Conservation (phyloP, 2,329 filamentous ascomycete genomes). For the Botryosphaeria dothidea region DNA sequence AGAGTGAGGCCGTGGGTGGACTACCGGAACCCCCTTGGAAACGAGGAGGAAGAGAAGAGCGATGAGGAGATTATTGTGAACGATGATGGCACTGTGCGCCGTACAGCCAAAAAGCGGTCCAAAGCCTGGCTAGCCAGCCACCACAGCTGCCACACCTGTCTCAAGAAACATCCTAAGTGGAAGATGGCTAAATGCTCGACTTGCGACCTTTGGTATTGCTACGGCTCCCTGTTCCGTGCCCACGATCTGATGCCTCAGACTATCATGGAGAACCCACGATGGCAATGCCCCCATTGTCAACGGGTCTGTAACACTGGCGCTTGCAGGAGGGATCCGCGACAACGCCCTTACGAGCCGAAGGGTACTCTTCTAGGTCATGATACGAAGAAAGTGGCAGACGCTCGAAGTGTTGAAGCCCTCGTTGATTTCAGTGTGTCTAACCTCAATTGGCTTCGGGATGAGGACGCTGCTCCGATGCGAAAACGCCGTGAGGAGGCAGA, state of each 20-base stretch:
- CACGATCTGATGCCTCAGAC: slow-evolving; percentile 87
- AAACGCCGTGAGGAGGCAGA: slow-evolving; percentile 57
- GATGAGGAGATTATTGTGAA: slow-evolving; percentile 60
- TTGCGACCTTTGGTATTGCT: slow-evolving; percentile 82
- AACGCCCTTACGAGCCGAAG: slow-evolving; percentile 80
- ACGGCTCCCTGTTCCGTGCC: slow-evolving; percentile 86
- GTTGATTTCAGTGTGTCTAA: slow-evolving; percentile 93
- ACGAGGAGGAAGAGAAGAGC: slow-evolving; percentile 47
- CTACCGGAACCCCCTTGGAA: slow-evolving; percentile 62
- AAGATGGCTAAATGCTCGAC: slow-evolving; percentile 79
- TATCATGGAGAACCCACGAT: slow-evolving; percentile 76
- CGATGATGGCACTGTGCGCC: slow-evolving; percentile 64
- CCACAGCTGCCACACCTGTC: slow-evolving; percentile 77
- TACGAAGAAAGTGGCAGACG: slow-evolving; percentile 85
- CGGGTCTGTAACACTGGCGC: slow-evolving; percentile 83
- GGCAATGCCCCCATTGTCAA: slow-evolving; percentile 86
- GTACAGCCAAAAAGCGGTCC: slow-evolving; percentile 62
- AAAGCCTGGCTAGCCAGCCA: slow-evolving; percentile 53
- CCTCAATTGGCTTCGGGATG: slow-evolving; percentile 72
- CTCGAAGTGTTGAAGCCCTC: slow-evolving; percentile 83
- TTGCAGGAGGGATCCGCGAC: slow-evolving; percentile 70
- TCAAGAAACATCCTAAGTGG: slow-evolving; percentile 77
- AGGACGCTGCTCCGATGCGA: slow-evolving; percentile 44
- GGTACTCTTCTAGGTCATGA: slow-evolving; percentile 88
- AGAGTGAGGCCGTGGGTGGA: slow-evolving; percentile 79